Evolutionary conservation across 2,329 filamentous ascomycete species (phyloP).

Genomic region (Diaporthe ilicicola): DNA sequence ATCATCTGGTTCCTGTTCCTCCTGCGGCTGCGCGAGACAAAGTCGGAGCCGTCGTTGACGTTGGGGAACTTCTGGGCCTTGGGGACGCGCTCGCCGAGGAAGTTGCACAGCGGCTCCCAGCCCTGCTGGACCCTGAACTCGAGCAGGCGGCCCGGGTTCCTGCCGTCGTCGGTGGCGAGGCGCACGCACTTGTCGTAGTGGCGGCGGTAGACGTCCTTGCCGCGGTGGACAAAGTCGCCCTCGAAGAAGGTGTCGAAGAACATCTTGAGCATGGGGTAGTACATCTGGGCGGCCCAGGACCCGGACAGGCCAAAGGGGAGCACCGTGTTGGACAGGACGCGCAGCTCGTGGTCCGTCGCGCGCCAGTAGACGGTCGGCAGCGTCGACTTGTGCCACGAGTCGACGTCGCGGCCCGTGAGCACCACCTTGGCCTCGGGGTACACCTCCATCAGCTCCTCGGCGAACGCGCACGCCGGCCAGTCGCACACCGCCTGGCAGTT

Average conservation of each 20-base stretch:
- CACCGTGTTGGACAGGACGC: conserved; percentile 25
- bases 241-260: conserved; percentile 76
- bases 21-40: conserved; percentile 36
- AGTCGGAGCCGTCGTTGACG: conserved; percentile 35
- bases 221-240: conserved; percentile 71
- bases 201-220: conserved; percentile 66
- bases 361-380: conserved; percentile 76
- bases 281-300: conserved; percentile 73
- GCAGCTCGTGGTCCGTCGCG: conserved; percentile 67
- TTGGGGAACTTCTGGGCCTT: conserved; percentile 36
- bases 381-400: conserved; percentile 69
- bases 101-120: conserved; percentile 34
- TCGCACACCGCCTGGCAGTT: conserved; percentile 74
- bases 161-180: conserved; percentile 48
- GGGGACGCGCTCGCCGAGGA: conserved; percentile 33
- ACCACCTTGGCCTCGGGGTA: conserved; percentile 79
- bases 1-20: conserved; percentile 39
- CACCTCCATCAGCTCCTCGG: conserved; percentile 73
- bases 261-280: conserved; percentile 75
- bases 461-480: conserved; percentile 74
- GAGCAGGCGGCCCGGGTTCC: conserved; percentile 42
- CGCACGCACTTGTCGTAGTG: conserved; percentile 37
- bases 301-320: conserved; percentile 58
- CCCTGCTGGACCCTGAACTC: conserved; percentile 34
- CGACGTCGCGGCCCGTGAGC: conserved; percentile 71